phyloP scores from a whole-genome alignment of 73 alveolate genomes.

The Paramecium sonneborni region DNA sequence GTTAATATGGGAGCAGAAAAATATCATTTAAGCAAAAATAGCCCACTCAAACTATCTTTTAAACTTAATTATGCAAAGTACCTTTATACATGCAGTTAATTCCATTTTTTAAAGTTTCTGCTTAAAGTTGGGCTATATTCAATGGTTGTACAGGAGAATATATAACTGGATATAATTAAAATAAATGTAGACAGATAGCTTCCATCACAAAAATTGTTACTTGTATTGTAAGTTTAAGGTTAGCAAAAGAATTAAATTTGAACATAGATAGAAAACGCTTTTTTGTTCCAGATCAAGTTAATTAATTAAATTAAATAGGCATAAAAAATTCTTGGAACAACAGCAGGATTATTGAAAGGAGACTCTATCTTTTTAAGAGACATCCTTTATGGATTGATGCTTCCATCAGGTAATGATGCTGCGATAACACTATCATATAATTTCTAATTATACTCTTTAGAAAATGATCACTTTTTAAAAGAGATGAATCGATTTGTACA shows the following conservation, averaged over 20 bases:
- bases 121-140: constrained; percentile 42
- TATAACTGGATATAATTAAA: constrained; percentile 26
- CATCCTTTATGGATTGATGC: constrained; percentile 84
- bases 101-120: constrained; percentile 2
- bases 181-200: constrained; percentile 44
- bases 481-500: constrained; percentile 76
- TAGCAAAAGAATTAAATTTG: background rate
- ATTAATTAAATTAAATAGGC: constrained; percentile 64
- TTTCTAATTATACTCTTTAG: constrained; percentile 65
- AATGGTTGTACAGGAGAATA: constrained; percentile 42
- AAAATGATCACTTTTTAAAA: constrained; percentile 65
- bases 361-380: constrained; percentile 71
- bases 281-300: constrained; percentile 40
- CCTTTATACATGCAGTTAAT: background rate
- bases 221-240: too few species aligned
- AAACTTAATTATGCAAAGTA: background rate
- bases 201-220: constrained; percentile 46
- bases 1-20: background rate
- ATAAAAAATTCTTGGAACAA: constrained; percentile 79
- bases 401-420: constrained; percentile 94
- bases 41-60: background rate
- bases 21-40: background rate
- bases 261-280: constrained; percentile 4
- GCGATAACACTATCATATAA: constrained; percentile 81
- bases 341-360: constrained; percentile 78